Evolutionary conservation across 2,329 filamentous ascomycete species (phyloP).

Genomic region (Epichloe sp.): DNA sequence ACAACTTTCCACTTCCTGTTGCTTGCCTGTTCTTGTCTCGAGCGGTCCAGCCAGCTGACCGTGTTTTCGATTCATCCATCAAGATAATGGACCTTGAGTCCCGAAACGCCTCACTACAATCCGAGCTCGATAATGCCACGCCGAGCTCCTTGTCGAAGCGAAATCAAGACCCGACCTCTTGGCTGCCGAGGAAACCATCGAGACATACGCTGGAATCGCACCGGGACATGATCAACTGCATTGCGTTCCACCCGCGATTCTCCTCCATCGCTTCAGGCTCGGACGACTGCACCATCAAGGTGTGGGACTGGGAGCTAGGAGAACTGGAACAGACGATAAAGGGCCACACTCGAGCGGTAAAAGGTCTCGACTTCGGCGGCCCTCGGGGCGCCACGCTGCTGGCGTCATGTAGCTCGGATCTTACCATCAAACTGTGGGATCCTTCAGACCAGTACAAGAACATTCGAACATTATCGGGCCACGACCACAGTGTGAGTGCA

Average conservation of each 20-base stretch:
- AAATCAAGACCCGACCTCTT: conserved; percentile 72
- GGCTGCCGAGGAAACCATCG: conserved; percentile 75
- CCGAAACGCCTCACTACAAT: conserved; percentile 57
- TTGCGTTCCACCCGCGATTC: conserved; percentile 88
- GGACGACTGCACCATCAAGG: conserved; percentile 88
- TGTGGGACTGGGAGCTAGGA: conserved; percentile 93
- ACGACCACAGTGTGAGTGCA: conserved; percentile 81
- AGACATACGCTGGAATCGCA: conserved; percentile 77
- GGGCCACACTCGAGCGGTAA: conserved; percentile 76
- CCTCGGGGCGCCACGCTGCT: conserved; percentile 60
- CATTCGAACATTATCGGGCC: conserved; percentile 77
- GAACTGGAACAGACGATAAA: conserved; percentile 85
- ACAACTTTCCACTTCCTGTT: too few relatives aligned
- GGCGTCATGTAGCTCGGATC: conserved; percentile 57
- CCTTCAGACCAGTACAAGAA: conserved; percentile 86
- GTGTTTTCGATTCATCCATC: not conserved
- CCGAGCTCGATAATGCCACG: conserved; percentile 73
- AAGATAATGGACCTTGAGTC: conserved; percentile 91
- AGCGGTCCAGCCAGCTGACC: not conserved
- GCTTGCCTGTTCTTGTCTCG: not conserved
- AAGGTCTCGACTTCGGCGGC: conserved; percentile 78
- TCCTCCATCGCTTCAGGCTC: conserved; percentile 82
- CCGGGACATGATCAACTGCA: conserved; percentile 66
- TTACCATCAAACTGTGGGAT: conserved; percentile 94
- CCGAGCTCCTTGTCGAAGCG: conserved; percentile 54